phyloP scores from a whole-genome alignment of 2,329 filamentous ascomycete genomes.

The Endoconidiophora polonica region DNA sequence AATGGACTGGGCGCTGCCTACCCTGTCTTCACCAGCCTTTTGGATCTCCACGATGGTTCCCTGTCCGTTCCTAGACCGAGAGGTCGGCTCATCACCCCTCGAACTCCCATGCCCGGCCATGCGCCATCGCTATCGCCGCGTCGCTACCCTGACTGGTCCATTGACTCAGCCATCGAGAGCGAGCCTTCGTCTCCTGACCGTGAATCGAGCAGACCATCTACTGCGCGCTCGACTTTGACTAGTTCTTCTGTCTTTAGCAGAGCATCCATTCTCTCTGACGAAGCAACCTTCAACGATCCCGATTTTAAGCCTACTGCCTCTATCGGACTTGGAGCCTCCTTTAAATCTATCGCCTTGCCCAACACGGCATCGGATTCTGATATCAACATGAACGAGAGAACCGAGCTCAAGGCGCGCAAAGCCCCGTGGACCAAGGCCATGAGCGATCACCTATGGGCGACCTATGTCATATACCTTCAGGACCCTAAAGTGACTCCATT shows the following conservation, averaged over 20 bases:
- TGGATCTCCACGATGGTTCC: constrained; percentile 27
- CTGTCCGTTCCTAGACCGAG: constrained; percentile 17
- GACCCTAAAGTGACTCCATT: constrained; percentile 53
- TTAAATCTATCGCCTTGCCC: neutral
- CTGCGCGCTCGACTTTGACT: constrained; percentile 41
- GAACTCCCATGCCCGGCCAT: constrained; percentile 37
- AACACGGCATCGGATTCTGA: constrained; percentile 4
- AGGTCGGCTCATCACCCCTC: constrained; percentile 23
- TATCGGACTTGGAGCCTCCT: neutral
- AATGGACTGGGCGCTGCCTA: constrained; percentile 23
- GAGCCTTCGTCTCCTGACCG: constrained; percentile 39
- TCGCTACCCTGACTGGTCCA: constrained; percentile 41
- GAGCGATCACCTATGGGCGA: constrained; percentile 49
- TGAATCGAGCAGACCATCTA: constrained; percentile 43
- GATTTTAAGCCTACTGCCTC: constrained; percentile 18
- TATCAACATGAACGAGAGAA: constrained; percentile 5
- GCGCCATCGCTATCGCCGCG: constrained; percentile 28
- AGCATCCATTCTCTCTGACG: constrained; percentile 39
- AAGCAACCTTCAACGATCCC: constrained; percentile 35
- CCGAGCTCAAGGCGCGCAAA: constrained; percentile 25
- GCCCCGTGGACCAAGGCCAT: constrained; percentile 48
- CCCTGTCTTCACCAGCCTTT: constrained; percentile 21
- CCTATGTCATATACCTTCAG: constrained; percentile 46
- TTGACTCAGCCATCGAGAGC: constrained; percentile 38
- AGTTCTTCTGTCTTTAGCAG: constrained; percentile 40